Evolutionary conservation across 805 yeast genomes (phyloP).

Genomic region (Yarrowia alimentaria): DNA sequence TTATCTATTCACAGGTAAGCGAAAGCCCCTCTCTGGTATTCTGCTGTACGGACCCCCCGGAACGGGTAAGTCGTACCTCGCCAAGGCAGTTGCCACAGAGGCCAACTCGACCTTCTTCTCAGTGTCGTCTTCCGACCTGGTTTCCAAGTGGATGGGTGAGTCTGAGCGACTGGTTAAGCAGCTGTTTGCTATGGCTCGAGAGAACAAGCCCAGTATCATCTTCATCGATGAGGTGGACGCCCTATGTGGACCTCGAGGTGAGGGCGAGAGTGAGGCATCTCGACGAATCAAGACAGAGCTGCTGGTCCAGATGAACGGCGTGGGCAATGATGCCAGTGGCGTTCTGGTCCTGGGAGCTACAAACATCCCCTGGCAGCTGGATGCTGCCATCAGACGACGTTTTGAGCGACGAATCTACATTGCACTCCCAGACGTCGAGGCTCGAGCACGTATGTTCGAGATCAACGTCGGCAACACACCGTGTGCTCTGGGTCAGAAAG

Average conservation of each 20-base stretch:
- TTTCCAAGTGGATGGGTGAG: conserved; percentile 99
- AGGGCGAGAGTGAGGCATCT: conserved; percentile 94
- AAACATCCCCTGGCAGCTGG: conserved; percentile 98
- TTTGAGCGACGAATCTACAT: conserved; percentile 94
- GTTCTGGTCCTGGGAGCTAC: conserved; percentile 96
- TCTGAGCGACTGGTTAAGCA: conserved; percentile 95
- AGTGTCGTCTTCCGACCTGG: conserved; percentile 93
- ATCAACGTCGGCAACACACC: conserved; percentile 89
- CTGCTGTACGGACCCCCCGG: conserved; percentile 92
- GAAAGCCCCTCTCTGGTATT: conserved; percentile 91
- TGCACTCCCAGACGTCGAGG: conserved; percentile 90
- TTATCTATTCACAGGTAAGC: conserved; percentile 88
- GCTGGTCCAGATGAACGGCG: conserved; percentile 98
- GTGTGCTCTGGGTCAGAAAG: conserved; percentile 68
- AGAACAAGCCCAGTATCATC: conserved; percentile 90
- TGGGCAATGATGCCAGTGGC: conserved; percentile 90
- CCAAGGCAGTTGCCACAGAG: conserved; percentile 98
- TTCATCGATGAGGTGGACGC: conserved; percentile 99
- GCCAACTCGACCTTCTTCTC: conserved; percentile 96
- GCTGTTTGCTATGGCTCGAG: conserved; percentile 92
- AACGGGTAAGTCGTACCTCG: conserved; percentile 94
- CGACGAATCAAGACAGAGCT: conserved; percentile 95
- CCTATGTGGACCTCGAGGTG: conserved; percentile 95
- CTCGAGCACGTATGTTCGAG: conserved; percentile 90
- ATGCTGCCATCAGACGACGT: conserved; percentile 95